Conservation (phyloP, 371 early-diverging fungal genomes). For the Mucor sp. region DNA sequence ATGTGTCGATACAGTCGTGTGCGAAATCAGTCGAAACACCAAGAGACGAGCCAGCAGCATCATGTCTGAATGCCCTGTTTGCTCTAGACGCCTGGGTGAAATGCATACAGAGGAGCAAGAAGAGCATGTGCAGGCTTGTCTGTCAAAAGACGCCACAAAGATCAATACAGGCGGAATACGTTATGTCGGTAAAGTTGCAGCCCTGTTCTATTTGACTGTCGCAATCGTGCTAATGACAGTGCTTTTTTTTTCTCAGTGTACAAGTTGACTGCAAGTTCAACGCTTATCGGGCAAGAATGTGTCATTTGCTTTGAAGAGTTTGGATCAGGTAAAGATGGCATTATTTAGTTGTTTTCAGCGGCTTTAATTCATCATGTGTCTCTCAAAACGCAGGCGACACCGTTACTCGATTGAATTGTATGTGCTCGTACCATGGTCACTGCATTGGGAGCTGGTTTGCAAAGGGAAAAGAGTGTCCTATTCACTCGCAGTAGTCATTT, state of each 20-base stretch:
- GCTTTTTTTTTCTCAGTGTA: constrained; percentile 39
- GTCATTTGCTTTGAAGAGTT: constrained; percentile 93
- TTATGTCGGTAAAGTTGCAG: constrained; percentile 61
- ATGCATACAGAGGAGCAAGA: constrained; percentile 64
- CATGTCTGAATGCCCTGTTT: constrained; percentile 84
- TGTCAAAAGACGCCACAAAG: constrained; percentile 39
- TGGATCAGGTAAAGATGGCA: constrained; percentile 49
- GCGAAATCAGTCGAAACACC: not conserved
- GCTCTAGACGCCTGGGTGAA: constrained; percentile 51
- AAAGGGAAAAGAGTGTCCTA: constrained; percentile 72
- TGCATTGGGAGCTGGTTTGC: constrained; percentile 79
- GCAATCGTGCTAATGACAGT: not conserved
- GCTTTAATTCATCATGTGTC: not conserved
- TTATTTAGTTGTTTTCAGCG: not conserved
- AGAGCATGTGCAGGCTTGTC: constrained; percentile 76
- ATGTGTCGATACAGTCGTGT: constrained; percentile 7
- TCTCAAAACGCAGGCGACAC: constrained; percentile 54
- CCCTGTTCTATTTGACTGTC: not conserved
- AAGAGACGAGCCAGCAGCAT: constrained; percentile 2
- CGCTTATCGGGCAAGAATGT: constrained; percentile 78
- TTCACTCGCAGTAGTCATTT: constrained; percentile 52
- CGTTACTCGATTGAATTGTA: constrained; percentile 83
- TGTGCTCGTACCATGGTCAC: constrained; percentile 83
- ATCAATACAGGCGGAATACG: constrained; percentile 59
- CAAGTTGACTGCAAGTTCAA: constrained; percentile 58